phyloP scores from a whole-genome alignment of 768 basidiomycete species.

The Peribolospora kevripleyi region DNA sequence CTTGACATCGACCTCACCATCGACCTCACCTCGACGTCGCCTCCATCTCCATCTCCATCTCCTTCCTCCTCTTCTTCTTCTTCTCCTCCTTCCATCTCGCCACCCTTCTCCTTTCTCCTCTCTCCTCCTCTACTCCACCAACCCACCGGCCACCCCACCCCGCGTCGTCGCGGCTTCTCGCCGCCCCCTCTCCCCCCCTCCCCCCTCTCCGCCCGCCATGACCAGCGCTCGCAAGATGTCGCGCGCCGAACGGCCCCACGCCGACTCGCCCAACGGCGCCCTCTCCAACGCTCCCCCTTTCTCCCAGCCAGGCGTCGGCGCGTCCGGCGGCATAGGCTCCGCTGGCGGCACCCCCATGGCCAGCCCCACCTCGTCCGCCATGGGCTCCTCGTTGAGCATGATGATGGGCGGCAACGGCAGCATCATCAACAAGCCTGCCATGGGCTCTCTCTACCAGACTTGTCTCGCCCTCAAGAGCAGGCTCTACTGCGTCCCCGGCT shows the following conservation, averaged over 20 bases:
- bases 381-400: neutral
- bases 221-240: slow-evolving; percentile 1
- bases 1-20: slow-evolving; percentile 28
- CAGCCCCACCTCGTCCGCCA: neutral
- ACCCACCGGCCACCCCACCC: neutral
- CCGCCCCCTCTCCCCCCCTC: neutral
- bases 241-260: neutral
- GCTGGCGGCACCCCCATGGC: neutral
- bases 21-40: slow-evolving; percentile 29
- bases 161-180: neutral
- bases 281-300: slow-evolving; percentile 6
- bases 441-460: slow-evolving; percentile 12
- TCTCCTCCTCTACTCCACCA: neutral
- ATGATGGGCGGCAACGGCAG: neutral
- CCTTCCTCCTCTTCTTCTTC: neutral
- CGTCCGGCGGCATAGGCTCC: neutral
- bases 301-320: neutral
- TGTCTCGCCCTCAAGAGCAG: slow-evolving; percentile 8
- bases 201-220: neutral
- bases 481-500: slow-evolving; percentile 11
- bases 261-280: neutral
- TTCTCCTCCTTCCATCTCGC: neutral
- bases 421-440: slow-evolving; percentile 10
- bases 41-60: neutral
- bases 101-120: neutral